phyloP scores from a whole-genome alignment of 441 rosid species.

The Isatis lusitanica region DNA sequence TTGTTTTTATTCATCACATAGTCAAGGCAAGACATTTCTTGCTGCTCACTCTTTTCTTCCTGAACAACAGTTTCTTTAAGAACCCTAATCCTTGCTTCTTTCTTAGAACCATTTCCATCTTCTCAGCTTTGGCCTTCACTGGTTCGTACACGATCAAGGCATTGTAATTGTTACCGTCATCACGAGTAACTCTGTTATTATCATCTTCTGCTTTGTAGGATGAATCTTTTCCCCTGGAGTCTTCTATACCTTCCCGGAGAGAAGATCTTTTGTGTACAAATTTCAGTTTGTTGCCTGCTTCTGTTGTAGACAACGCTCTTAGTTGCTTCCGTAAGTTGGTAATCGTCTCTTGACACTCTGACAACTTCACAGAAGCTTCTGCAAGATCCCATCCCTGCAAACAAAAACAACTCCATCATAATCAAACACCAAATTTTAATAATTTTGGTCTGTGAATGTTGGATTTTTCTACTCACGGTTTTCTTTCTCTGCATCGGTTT shows the following conservation, averaged over 20 bases:
- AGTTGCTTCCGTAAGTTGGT: constrained; percentile 58
- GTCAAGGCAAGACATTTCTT: constrained; percentile 48
- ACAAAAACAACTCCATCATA: constrained; percentile 2
- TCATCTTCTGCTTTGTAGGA: constrained; percentile 16
- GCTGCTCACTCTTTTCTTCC: constrained; percentile 64
- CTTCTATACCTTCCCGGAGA: constrained; percentile 61
- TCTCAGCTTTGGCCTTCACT: constrained; percentile 36
- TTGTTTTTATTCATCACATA: constrained; percentile 14
- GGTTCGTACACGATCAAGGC: constrained; percentile 37
- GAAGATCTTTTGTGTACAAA: constrained; percentile 45
- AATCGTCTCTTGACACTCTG: constrained; percentile 75
- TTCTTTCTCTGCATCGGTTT: constrained; percentile 52
- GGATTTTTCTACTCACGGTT: constrained; percentile 34
- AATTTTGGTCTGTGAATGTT: background rate
- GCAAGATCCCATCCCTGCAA: constrained; percentile 55
- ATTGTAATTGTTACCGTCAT: constrained; percentile 33
- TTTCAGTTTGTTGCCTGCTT: constrained; percentile 31
- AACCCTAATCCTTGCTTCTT: constrained; percentile 66
- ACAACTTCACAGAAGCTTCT: constrained; percentile 58
- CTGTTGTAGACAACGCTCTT: constrained; percentile 45
- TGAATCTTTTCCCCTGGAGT: constrained; percentile 31
- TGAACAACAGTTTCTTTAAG: constrained; percentile 60
- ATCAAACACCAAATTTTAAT: background rate
- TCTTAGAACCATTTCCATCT: constrained; percentile 47
- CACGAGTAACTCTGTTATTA: background rate